These are phyloP conservation scores for Yueomyces sp. DNA, from an alignment of 805 yeast species.

Conservation along the genomic window DNA sequence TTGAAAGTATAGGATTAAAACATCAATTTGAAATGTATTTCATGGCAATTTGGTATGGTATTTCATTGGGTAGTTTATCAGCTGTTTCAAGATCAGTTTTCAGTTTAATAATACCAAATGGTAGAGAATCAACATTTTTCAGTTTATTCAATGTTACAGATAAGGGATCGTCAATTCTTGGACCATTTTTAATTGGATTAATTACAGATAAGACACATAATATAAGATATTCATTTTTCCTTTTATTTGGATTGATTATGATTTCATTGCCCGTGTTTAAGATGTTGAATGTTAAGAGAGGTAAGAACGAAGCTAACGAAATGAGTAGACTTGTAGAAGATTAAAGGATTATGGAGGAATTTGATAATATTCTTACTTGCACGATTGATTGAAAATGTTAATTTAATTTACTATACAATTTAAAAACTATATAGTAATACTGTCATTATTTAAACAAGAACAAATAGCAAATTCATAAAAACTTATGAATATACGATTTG, in stretches of 20 bases:
- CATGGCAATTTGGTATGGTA: constrained; percentile 63
- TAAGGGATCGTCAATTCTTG: constrained; percentile 64
- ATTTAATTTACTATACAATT: too few species aligned
- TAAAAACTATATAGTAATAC: too few species aligned
- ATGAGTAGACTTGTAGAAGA: constrained; percentile 14
- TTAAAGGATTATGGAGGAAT: not conserved
- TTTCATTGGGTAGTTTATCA: constrained; percentile 59
- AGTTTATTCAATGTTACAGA: constrained; percentile 68
- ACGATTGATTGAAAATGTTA: too few species aligned
- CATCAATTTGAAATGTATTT: constrained; percentile 56
- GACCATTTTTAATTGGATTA: constrained; percentile 61
- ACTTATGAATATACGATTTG: too few species aligned
- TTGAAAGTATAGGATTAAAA: constrained; percentile 41
- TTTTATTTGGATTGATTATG: constrained; percentile 40
- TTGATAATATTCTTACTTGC: too few species aligned
- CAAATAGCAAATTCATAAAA: too few species aligned
- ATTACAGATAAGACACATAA: constrained; percentile 63
- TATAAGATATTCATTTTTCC: constrained; percentile 58
- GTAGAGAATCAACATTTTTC: constrained; percentile 64
- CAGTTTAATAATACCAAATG: constrained; percentile 56
- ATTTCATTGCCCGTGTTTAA: constrained; percentile 45
- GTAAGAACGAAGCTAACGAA: constrained; percentile 38
- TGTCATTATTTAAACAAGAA: too few species aligned
- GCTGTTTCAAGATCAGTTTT: constrained; percentile 58
- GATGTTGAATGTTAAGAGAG: constrained; percentile 46